A percentile compares a stretch with the other conserved stretches of the same genome.
These are phyloP conservation scores for Galeopsis tetrahit DNA, from an alignment of 257 asterid species.

Conservation along the genomic window DNA sequence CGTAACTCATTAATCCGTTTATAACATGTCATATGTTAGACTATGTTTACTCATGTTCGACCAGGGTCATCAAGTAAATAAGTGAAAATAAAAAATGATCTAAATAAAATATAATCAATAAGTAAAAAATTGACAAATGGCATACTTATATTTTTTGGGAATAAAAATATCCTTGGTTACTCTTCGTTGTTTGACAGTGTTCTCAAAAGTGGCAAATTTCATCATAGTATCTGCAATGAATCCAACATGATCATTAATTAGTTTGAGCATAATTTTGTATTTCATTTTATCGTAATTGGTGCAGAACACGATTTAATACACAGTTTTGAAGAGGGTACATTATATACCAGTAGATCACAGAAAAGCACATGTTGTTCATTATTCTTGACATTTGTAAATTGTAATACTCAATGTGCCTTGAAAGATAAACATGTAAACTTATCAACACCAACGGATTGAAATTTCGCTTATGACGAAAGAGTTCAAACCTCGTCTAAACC, in stretches of 20 bases:
- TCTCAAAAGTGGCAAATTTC: constrained; percentile 89
- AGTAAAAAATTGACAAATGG: too few relatives aligned
- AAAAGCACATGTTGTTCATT: not conserved
- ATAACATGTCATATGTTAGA: too few relatives aligned
- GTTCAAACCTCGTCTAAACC: not conserved
- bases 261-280: not conserved
- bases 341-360: not conserved
- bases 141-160: too few relatives aligned
- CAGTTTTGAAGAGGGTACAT: not conserved
- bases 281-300: not conserved
- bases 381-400: not conserved
- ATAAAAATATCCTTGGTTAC: too few relatives aligned
- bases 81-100: too few relatives aligned
- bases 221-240: constrained; percentile 78
- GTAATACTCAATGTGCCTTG: not conserved
- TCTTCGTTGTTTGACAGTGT: too few relatives aligned
- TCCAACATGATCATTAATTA: constrained; percentile 2
- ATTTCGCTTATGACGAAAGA: too few relatives aligned
- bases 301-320: not conserved
- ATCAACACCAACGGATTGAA: not conserved
- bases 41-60: too few relatives aligned
- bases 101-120: too few relatives aligned
- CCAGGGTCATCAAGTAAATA: too few relatives aligned
- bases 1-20: too few relatives aligned
- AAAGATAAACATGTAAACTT: not conserved